Evolutionary conservation across 2,329 filamentous ascomycete species (phyloP).

Genomic region (Aspergillus hiratsukae): DNA sequence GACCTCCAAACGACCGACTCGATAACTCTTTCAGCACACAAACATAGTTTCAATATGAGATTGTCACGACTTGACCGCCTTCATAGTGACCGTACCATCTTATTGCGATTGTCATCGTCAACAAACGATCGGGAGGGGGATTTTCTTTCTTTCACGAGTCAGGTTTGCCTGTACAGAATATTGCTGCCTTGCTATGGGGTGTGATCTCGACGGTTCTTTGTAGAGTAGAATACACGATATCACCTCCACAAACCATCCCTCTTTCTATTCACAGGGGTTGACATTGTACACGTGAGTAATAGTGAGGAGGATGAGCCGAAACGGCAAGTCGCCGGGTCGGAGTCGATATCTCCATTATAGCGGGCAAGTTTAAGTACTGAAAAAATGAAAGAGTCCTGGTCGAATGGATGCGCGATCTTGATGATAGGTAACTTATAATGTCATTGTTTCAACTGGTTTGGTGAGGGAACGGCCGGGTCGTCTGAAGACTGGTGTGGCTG

Average conservation of each 20-base stretch:
- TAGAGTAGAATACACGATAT: constrained; percentile 18
- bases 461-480: constrained; percentile 8
- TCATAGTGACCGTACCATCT: constrained; percentile 18
- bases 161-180: constrained; percentile 26
- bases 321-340: neutral
- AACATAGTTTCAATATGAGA: constrained; percentile 37
- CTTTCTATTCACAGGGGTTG: neutral
- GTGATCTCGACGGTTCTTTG: constrained; percentile 14
- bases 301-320: neutral
- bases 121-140: constrained; percentile 14
- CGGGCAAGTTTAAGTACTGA: neutral
- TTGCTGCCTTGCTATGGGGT: constrained; percentile 16
- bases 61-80: constrained; percentile 31
- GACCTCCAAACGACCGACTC: constrained; percentile 24
- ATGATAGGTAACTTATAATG: constrained; percentile 15
- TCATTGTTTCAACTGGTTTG: too few relatives aligned
- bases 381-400: neutral
- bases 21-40: constrained; percentile 26
- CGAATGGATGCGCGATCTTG: neutral
- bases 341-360: neutral
- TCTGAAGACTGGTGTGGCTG: constrained; percentile 15
- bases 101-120: constrained; percentile 15
- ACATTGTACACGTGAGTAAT: neutral
- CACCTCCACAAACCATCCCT: constrained; percentile 7
- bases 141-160: constrained; percentile 15